Base-by-base conservation (phyloP, 2,329 filamentous ascomycete genomes). In the Canariomyces notabilis region DNA sequence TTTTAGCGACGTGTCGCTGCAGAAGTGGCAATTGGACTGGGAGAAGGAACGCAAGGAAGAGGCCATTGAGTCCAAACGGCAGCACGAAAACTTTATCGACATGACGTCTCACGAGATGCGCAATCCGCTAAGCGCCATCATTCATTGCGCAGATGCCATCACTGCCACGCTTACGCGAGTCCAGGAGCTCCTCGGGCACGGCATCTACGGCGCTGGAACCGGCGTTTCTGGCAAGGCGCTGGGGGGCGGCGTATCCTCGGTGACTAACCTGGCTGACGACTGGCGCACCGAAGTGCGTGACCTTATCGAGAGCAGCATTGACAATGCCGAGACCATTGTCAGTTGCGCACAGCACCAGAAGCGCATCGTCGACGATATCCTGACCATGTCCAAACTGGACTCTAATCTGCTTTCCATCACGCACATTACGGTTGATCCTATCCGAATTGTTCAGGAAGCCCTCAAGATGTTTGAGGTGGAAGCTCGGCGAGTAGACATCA, bases 41-140 rank as follows among this genome's bases (percentile, higher is more conserved):
- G 75, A 75, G 55, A 72, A 67, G 42, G 61, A 67, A 55, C 69
- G 67, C 41, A 76, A 73, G 59, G 73, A 75, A 35, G 75, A 80
- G 46, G 77, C 77, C 1, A 72, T 80, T 20, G 75, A 80, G 57
- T 73, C 75, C 22, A 79, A 76, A 57, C 69, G 82, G 5, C 83
- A 87, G 59, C 87, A 91, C 59, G 85, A 90, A 57, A 86, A 86
- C 53, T 89, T 89, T 57, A 87, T 90, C 58, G 86, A 89, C 62
- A 87, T 88, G 70, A 79, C 76, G 1, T 80, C 78, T 12, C 83
- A 87, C 59, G 83, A 86, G 59, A 83, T 87, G 77, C 75, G 84
- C 20, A 89, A 89, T 55, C 85, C 85, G 1, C 67, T 89, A 20
- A 82, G 77, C 35, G 85, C 84, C 1, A 88, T 88, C 15, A 67